These are phyloP conservation scores for Fusarium sp. DNA, from an alignment of 2,329 filamentous ascomycete species.

Conservation along the genomic window DNA sequence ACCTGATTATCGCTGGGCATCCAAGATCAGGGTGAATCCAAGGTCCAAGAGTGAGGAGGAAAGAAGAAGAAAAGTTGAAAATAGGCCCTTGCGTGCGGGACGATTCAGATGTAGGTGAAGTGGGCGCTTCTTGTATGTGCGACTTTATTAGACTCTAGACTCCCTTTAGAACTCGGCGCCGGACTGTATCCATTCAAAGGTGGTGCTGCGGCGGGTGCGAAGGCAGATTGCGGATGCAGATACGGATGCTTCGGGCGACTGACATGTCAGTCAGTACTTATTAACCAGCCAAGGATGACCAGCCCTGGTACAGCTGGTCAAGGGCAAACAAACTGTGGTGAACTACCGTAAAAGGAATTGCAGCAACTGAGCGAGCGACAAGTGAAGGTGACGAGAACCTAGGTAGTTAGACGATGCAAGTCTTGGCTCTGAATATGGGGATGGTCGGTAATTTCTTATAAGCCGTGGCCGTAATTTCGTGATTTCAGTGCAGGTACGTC, in stretches of 20 bases:
- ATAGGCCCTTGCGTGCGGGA: constrained; percentile 23
- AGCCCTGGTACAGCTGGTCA: constrained; percentile 26
- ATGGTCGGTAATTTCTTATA: constrained; percentile 24
- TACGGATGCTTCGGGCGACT: constrained; percentile 43
- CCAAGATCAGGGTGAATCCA: constrained; percentile 17
- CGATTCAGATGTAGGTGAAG: constrained; percentile 31
- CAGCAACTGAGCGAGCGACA: constrained; percentile 18
- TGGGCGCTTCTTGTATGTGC: constrained; percentile 38
- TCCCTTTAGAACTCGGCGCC: constrained; percentile 39
- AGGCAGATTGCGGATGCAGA: constrained; percentile 21
- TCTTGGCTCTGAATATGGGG: constrained; percentile 34
- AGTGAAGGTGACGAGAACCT: constrained; percentile 11
- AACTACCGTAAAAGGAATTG: constrained; percentile 26
- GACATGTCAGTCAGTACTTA: constrained; percentile 37
- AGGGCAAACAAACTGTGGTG: constrained; percentile 8
- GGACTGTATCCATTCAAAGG: constrained; percentile 39
- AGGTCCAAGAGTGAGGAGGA: constrained; percentile 15
- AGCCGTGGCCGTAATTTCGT: constrained; percentile 9
- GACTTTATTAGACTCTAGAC: constrained; percentile 38
- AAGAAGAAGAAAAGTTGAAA: constrained; percentile 9
- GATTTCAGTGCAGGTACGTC: neutral
- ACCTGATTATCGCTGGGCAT: constrained; percentile 2
- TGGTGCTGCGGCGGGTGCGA: constrained; percentile 40
- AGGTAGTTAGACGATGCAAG: constrained; percentile 7
- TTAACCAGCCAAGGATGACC: constrained; percentile 34